Conservation (phyloP, 2,329 filamentous ascomycete genomes). For the Fusarium protoensiforme region DNA sequence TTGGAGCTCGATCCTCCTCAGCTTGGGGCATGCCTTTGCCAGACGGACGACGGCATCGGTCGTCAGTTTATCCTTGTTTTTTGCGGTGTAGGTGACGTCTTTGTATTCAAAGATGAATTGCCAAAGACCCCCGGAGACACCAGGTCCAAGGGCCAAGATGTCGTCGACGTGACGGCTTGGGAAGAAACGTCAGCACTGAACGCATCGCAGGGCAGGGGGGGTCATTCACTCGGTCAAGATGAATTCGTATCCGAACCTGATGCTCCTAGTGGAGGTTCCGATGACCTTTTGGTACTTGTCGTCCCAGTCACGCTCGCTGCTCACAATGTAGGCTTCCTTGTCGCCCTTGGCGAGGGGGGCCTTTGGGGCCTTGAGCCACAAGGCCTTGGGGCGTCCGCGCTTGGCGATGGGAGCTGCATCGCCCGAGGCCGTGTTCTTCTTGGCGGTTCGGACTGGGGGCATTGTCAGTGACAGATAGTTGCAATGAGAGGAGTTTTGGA, state of each 20-base stretch:
- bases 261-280: conserved; percentile 10
- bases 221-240: conserved; percentile 22
- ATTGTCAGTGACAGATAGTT: not conserved
- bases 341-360: not conserved
- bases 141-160: conserved; percentile 10
- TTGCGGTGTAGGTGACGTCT: conserved; percentile 17
- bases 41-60: conserved; percentile 8
- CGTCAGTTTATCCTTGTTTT: conserved; percentile 13
- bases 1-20: conserved; percentile 15
- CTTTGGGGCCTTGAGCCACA: conserved; percentile 6
- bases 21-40: conserved; percentile 9
- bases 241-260: conserved; percentile 9
- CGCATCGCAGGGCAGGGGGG: not conserved
- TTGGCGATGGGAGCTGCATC: not conserved
- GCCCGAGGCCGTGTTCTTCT: conserved; percentile 3
- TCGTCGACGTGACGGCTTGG: conserved; percentile 25
- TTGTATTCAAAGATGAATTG: conserved; percentile 7
- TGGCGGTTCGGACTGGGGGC: conserved; percentile 17
- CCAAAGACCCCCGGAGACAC: conserved; percentile 7
- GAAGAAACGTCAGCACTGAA: not conserved
- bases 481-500: no score
- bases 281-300: conserved; percentile 10
- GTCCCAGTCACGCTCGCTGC: conserved; percentile 4
- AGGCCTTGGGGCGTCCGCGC: not conserved
- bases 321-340: not conserved